Evolutionary conservation across 768 basidiomycete genomes (phyloP), one percentile per base, ranked within the genome.

Genomic region (Phanerodontia chrysosporium): DNA sequence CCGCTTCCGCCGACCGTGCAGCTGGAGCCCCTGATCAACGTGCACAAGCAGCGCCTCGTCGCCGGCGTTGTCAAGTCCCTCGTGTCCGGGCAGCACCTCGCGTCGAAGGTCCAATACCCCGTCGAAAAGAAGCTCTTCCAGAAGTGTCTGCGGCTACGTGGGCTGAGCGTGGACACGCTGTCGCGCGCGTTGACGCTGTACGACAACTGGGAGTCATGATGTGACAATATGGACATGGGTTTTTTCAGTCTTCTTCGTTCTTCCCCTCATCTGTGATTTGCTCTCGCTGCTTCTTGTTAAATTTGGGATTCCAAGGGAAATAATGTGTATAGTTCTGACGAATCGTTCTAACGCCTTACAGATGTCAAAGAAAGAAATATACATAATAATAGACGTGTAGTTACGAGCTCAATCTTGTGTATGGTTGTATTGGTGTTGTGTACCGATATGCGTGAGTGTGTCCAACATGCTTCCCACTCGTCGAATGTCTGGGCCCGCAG

Each of bases 1-100:
- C 81, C 86, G 8, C 81, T 93, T 3, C 92, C 91, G 0, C 68
- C 83, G 1, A 81, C 82, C n/a, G 90, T 92, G 78, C 83, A 86
- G 61, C 80, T 94, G 28, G 90, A 93, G 65, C 90, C 92, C 3
- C 72, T 94, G 58, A 90, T 94, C 74, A 94, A 92, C 68, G 87
- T 94, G 6, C 90, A 93, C 72, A 93, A 94, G 72, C 92, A 94
- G 68, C 83, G 92, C 35, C 74, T 87, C 64, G 89, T 91, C 54
- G 90, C 92, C 10, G 82, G 81, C 16, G 86, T 90, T 44, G 89
- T 93, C 74, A 91, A 92, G 70, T 80, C 83, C 7, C 74, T 93
- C 56, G 89, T 93, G 8, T 84, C 87, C 10, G 89, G 90, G 1
- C 92, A 93, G 67, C 92, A 93, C 65, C 80, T 92, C 10, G 89